Evolutionary conservation across 768 basidiomycete species (phyloP).

Genomic region (Rhodotorula graminis): DNA sequence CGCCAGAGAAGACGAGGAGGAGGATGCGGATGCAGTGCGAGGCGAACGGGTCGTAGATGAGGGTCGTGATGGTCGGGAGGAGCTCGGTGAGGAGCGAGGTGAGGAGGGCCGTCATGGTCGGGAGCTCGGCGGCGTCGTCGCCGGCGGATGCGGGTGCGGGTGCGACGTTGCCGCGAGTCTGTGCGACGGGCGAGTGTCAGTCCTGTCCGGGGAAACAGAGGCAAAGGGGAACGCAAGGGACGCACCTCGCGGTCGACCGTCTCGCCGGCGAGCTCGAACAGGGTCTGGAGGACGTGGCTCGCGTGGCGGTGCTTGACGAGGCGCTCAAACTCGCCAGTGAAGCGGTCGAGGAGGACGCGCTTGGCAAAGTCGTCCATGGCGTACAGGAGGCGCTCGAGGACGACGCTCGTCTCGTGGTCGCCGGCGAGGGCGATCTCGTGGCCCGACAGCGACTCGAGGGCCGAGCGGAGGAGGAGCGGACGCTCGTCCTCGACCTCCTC

Average conservation of each 20-base stretch:
- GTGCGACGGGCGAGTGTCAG: background rate
- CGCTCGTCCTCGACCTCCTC: slow-evolving; percentile 53
- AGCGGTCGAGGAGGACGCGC: slow-evolving; percentile 78
- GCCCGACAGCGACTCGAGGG: slow-evolving; percentile 73
- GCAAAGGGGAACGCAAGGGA: background rate
- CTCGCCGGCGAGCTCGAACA: slow-evolving; percentile 43
- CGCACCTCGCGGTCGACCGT: slow-evolving; percentile 51
- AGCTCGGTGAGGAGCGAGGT: slow-evolving; percentile 59
- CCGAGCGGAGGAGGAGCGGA: slow-evolving; percentile 71
- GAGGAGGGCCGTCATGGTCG: slow-evolving; percentile 47
- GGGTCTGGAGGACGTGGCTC: slow-evolving; percentile 37
- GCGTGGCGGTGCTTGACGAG: slow-evolving; percentile 36
- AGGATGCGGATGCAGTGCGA: slow-evolving; percentile 83
- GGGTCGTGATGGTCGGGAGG: slow-evolving; percentile 57
- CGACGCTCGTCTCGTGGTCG: slow-evolving; percentile 85
- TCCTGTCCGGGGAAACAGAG: background rate
- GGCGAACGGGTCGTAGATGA: slow-evolving; percentile 79
- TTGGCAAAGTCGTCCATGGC: slow-evolving; percentile 97
- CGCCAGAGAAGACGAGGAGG: slow-evolving; percentile 68
- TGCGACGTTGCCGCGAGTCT: slow-evolving; percentile 40
- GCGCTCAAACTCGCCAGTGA: slow-evolving; percentile 73
- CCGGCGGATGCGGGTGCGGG: slow-evolving; percentile 14
- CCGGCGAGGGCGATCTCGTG: slow-evolving; percentile 87
- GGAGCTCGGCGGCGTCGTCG: slow-evolving; percentile 36
- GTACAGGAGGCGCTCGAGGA: slow-evolving; percentile 81